Evolutionary conservation across 805 yeast genomes (phyloP).

Genomic region (Jamesozyma hellenica): DNA sequence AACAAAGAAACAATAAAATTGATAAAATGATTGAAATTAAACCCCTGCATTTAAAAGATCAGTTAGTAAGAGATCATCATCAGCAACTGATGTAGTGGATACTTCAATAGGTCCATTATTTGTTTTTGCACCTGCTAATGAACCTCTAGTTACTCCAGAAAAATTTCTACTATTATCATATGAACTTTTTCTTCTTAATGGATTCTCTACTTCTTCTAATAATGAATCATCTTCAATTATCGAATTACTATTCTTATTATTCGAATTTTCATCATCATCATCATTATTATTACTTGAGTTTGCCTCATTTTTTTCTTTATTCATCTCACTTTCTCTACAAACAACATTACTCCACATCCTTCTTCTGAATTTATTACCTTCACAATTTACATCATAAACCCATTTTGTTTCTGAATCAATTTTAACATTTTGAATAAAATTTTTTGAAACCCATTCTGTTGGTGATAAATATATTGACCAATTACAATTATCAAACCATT

Average conservation of each 20-base stretch:
- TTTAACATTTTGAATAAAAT: constrained; percentile 44
- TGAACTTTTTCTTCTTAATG: constrained; percentile 10
- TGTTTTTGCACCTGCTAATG: constrained; percentile 15
- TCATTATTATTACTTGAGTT: neutral
- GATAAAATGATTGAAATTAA: no score
- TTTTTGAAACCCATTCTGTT: constrained; percentile 47
- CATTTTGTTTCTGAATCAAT: constrained; percentile 72
- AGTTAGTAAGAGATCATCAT: no score
- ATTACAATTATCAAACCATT: constrained; percentile 34
- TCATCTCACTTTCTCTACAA: constrained; percentile 12
- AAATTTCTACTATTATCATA: constrained; percentile 3
- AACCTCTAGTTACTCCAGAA: constrained; percentile 20
- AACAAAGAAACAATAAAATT: no score
- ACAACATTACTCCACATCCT: constrained; percentile 54
- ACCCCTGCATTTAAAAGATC: no score
- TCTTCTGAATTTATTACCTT: constrained; percentile 38
- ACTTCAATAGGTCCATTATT: neutral
- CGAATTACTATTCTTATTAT: neutral
- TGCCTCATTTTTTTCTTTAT: neutral
- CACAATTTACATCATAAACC: constrained; percentile 56
- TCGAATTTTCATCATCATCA: neutral
- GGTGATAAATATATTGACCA: constrained; percentile 68
- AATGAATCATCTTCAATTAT: constrained; percentile 1
- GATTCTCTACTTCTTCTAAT: constrained; percentile 14
- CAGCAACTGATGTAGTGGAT: neutral